Evolutionary conservation across 495 filamentous ascomycete species (phyloP).

Genomic region (Podospora australis): DNA sequence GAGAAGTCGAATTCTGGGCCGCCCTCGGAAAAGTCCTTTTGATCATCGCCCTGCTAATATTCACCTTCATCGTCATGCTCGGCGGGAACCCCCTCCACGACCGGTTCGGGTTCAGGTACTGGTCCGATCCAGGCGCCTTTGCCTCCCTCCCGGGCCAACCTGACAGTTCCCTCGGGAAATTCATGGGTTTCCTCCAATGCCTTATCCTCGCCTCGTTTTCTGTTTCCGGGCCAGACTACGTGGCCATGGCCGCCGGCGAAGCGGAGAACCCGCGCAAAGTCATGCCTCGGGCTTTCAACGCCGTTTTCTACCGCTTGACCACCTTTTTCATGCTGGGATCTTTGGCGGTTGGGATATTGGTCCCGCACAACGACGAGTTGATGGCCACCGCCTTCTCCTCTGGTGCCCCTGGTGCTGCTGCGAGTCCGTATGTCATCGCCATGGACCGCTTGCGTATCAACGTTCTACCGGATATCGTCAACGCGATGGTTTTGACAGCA

Average conservation of each 20-base stretch:
- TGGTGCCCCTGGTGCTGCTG: conserved; percentile 53
- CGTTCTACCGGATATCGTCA: conserved; percentile 70
- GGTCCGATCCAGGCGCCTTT: conserved; percentile 68
- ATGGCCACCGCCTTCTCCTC: conserved; percentile 49
- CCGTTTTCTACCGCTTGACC: conserved; percentile 68
- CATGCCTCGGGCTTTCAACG: conserved; percentile 67
- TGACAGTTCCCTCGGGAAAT: conserved; percentile 57
- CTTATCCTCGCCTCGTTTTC: conserved; percentile 75
- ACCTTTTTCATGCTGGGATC: conserved; percentile 70
- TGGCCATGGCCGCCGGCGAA: conserved; percentile 71
- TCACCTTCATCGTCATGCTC: conserved; percentile 69
- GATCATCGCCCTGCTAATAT: conserved; percentile 59
- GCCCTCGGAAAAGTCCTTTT: conserved; percentile 62
- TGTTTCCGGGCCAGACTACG: conserved; percentile 74
- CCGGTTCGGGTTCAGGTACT: conserved; percentile 69
- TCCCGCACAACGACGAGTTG: conserved; percentile 50
- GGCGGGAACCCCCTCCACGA: conserved; percentile 64
- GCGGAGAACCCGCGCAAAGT: conserved; percentile 60
- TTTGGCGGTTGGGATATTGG: conserved; percentile 61
- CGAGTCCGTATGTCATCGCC: conserved; percentile 82
- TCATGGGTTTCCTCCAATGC: conserved; percentile 63
- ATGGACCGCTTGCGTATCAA: conserved; percentile 68
- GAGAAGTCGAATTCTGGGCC: conserved; percentile 53
- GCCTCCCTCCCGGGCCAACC: conserved; percentile 53
- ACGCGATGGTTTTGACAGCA: conserved; percentile 67